Evolutionary conservation across 179 eudicot genomes (phyloP).

Genomic region (Silene noctiflora): DNA sequence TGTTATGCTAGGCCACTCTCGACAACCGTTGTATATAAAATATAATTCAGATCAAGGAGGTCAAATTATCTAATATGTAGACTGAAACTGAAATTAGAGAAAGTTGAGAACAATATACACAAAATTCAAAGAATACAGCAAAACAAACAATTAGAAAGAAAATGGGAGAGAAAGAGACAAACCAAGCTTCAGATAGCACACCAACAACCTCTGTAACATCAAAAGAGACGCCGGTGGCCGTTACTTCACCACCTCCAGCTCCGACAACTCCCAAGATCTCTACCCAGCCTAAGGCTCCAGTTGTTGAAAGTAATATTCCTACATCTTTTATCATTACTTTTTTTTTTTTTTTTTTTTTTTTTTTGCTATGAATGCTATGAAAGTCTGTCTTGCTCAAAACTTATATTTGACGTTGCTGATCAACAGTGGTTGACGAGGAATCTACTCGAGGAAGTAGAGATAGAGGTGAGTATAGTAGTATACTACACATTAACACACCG

Average conservation of each 20-base stretch:
- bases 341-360: neutral
- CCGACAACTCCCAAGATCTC: constrained; percentile 15
- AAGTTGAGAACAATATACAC: neutral
- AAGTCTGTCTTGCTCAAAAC: neutral
- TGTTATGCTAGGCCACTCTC: neutral
- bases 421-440: constrained; percentile 29
- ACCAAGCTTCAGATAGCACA: constrained; percentile 16
- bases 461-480: constrained; percentile 29
- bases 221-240: constrained; percentile 1
- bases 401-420: constrained; percentile 1
- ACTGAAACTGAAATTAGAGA: neutral
- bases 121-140: neutral
- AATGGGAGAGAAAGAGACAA: constrained; percentile 20
- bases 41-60: neutral
- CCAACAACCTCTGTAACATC: constrained; percentile 7
- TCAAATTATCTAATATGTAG: neutral
- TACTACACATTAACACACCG: neutral
- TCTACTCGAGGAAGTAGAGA: constrained; percentile 24
- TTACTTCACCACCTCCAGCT: constrained; percentile 2
- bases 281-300: constrained; percentile 3
- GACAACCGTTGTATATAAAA: neutral
- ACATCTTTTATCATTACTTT: neutral
- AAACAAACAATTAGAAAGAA: constrained; percentile 10
- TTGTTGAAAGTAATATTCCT: constrained; percentile 17
- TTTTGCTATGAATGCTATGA: neutral